Evolutionary conservation across 371 early-diverging fungal species (phyloP).

Genomic region (Mucor ambiguus): DNA sequence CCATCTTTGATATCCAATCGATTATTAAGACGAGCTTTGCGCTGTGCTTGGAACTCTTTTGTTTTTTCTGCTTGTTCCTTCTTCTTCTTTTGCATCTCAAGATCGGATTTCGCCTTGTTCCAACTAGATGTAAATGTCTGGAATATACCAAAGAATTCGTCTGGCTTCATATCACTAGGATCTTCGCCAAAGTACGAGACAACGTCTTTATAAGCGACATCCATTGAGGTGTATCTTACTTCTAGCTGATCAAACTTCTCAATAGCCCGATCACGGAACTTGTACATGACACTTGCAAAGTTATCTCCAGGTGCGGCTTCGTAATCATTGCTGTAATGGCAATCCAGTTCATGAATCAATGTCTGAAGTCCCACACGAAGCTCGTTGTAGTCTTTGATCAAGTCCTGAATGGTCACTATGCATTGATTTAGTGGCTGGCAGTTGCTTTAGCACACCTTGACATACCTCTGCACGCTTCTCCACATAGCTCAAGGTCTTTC

Average conservation of each 20-base stretch:
- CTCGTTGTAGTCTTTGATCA: conserved; percentile 60
- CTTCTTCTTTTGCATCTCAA: conserved; percentile 34
- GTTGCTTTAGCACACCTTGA: too few species aligned
- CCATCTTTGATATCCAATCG: conserved; percentile 45
- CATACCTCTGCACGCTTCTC: conserved; percentile 79
- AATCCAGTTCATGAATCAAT: conserved; percentile 50
- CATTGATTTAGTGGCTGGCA: too few species aligned
- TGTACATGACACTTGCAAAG: conserved; percentile 46
- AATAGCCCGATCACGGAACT: conserved; percentile 56
- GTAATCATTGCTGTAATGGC: conserved; percentile 36
- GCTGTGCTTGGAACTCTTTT: conserved; percentile 48
- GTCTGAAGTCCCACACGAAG: conserved; percentile 62
- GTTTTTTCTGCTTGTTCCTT: conserved; percentile 44
- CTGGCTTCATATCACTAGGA: conserved; percentile 74
- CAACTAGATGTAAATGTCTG: conserved; percentile 80
- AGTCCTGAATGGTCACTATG: conserved; percentile 59
- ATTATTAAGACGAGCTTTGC: conserved; percentile 40
- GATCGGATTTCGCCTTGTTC: conserved; percentile 50
- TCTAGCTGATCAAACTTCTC: conserved; percentile 52
- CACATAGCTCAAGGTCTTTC: conserved; percentile 70
- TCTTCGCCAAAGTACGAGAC: conserved; percentile 87
- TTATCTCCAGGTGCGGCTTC: conserved; percentile 37
- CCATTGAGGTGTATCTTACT: conserved; percentile 59
- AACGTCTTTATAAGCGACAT: conserved; percentile 67
- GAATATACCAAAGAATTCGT: conserved; percentile 90